These are phyloP conservation scores for Schizosaccharomyces octosporus DNA, from an alignment of 805 yeast genomes.

Conservation along the genomic window DNA sequence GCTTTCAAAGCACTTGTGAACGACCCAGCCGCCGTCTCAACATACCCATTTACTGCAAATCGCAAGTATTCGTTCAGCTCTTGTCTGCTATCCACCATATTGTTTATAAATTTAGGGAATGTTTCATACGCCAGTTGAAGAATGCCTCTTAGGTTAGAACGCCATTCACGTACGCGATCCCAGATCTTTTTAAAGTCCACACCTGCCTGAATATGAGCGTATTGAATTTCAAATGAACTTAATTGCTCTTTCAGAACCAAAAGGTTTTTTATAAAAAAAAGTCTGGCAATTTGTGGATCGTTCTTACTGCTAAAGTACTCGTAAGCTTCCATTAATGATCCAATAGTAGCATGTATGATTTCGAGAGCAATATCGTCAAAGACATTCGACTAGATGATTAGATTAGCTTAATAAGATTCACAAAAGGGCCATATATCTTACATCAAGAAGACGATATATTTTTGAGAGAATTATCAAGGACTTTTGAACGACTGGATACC, in stretches of 20 bases:
- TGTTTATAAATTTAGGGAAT: slow-evolving; percentile 18
- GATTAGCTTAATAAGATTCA: neutral
- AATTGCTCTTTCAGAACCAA: slow-evolving; percentile 46
- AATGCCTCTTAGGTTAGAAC: neutral
- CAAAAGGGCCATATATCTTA: slow-evolving; percentile 16
- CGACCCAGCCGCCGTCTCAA: slow-evolving; percentile 16
- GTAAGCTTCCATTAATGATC: slow-evolving; percentile 32
- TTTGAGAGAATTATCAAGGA: slow-evolving; percentile 48
- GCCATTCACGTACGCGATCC: neutral
- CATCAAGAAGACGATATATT: slow-evolving; percentile 56
- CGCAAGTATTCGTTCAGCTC: slow-evolving; percentile 56
- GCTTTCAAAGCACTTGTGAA: neutral
- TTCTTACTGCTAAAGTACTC: slow-evolving; percentile 20
- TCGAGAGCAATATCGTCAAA: slow-evolving; percentile 80
- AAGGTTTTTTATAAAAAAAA: slow-evolving; percentile 50
- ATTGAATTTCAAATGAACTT: slow-evolving; percentile 52
- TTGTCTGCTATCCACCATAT: slow-evolving; percentile 50
- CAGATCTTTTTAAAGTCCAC: slow-evolving; percentile 60
- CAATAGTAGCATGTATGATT: slow-evolving; percentile 53
- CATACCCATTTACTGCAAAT: slow-evolving; percentile 41
- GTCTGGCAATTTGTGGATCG: slow-evolving; percentile 32
- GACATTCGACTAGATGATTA: neutral
- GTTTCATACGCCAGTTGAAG: neutral
- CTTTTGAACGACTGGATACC: slow-evolving; percentile 49
- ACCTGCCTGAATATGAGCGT: slow-evolving; percentile 40